Percentiles rank a stretch among this genome's conserved stretches.
These are phyloP conservation scores for Filobasidium floriforme DNA, from an alignment of 768 basidiomycete species.

Conservation along the genomic window DNA sequence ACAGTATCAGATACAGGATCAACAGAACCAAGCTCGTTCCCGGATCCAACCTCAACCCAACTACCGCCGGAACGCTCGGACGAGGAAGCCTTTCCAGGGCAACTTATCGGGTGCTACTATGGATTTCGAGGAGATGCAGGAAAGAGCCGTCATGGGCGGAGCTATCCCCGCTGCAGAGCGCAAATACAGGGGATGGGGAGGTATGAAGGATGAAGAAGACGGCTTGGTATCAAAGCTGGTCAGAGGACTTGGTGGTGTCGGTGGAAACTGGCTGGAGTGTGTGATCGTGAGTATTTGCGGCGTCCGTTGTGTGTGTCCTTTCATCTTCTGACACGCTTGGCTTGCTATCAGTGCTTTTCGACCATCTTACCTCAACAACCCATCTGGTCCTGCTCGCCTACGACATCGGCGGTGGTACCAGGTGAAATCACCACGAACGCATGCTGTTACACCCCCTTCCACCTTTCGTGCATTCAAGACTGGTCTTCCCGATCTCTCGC, in stretches of 20 bases:
- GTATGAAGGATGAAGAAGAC: constrained; percentile 19
- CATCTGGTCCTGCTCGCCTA: constrained; percentile 71
- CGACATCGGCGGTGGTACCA: constrained; percentile 27
- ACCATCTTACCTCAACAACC: constrained; percentile 67
- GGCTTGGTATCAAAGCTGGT: constrained; percentile 14
- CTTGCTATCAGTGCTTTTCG: constrained; percentile 57
- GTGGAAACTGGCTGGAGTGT: constrained; percentile 12
- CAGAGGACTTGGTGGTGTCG: constrained; percentile 9
- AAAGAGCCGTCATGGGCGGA: constrained; percentile 16
- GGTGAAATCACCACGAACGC: constrained; percentile 49
- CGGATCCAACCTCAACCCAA: neutral
- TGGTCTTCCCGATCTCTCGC: constrained; percentile 72
- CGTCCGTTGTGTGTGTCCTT: neutral
- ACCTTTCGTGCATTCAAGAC: constrained; percentile 75
- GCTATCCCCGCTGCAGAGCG: constrained; percentile 4
- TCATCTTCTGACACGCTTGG: neutral
- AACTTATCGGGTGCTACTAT: neutral
- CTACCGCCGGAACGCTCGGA: neutral
- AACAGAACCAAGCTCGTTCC: neutral
- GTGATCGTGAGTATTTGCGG: constrained; percentile 6
- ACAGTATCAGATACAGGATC: neutral
- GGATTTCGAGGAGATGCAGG: constrained; percentile 16
- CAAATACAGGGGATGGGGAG: constrained; percentile 4
- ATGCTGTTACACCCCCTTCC: constrained; percentile 79
- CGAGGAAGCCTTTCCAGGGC: constrained; percentile 2